phyloP scores from a whole-genome alignment of 495 filamentous ascomycete species.

The Pyrenopolyporus hunteri region DNA sequence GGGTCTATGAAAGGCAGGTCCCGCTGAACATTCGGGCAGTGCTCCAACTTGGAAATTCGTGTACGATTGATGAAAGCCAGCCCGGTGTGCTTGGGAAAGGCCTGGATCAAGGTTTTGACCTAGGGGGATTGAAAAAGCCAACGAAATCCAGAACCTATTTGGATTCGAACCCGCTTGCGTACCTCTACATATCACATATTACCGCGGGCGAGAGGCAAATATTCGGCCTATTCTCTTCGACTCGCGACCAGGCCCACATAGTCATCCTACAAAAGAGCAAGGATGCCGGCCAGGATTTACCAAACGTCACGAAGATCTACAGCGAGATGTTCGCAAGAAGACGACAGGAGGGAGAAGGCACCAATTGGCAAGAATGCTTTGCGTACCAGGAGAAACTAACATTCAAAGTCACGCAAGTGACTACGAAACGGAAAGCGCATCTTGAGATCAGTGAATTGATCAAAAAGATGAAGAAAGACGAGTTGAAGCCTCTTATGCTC shows the following conservation, averaged over 20 bases:
- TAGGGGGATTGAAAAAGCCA: constrained; percentile 73
- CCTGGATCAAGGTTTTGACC: constrained; percentile 90
- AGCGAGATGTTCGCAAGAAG: constrained; percentile 71
- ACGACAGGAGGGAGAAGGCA: constrained; percentile 67
- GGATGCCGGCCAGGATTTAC: constrained; percentile 77
- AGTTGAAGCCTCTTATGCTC: constrained; percentile 75
- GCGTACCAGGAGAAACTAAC: constrained; percentile 85
- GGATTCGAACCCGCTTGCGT: constrained; percentile 68
- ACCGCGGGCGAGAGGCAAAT: constrained; percentile 88
- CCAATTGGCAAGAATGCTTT: constrained; percentile 78
- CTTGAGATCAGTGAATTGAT: constrained; percentile 83
- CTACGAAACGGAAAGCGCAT: constrained; percentile 84
- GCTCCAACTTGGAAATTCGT: constrained; percentile 87
- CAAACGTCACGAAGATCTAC: constrained; percentile 91
- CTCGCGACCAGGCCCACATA: constrained; percentile 78
- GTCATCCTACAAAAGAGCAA: constrained; percentile 80
- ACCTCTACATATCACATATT: constrained; percentile 91
- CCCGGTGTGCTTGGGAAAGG: constrained; percentile 91
- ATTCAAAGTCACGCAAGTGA: constrained; percentile 86
- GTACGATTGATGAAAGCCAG: constrained; percentile 91
- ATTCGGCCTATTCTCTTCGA: constrained; percentile 90
- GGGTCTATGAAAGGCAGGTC: constrained; percentile 93
- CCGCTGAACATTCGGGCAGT: constrained; percentile 83
- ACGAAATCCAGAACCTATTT: constrained; percentile 75
- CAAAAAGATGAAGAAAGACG: constrained; percentile 87